Percentiles rank a stretch among this genome's conserved stretches.
phyloP scores from a whole-genome alignment of 768 basidiomycete genomes.

The Cubamyces lactineus region DNA sequence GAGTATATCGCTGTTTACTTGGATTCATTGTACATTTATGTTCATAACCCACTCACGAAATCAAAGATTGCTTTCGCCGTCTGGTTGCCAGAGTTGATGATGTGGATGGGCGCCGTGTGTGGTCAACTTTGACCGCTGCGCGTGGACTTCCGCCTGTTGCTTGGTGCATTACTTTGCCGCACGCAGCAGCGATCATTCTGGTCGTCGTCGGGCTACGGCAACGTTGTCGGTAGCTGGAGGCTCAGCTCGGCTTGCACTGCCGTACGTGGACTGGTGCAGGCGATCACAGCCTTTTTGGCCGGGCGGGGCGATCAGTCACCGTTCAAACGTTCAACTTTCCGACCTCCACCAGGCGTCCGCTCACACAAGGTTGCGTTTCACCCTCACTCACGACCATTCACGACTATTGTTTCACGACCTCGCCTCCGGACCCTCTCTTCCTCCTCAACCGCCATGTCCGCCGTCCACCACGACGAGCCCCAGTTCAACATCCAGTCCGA shows the following conservation, averaged over 20 bases:
- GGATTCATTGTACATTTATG: conserved; percentile 17
- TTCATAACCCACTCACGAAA: neutral
- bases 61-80: conserved; percentile 5
- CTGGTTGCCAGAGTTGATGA: neutral
- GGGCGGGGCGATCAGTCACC: conserved; percentile 3
- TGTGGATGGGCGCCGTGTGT: no score
- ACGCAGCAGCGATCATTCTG: no score
- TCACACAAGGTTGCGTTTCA: conserved; percentile 5
- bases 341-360: no score
- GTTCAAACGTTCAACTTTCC: neutral
- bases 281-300: conserved; percentile 25
- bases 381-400: conserved; percentile 13
- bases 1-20: conserved; percentile 19
- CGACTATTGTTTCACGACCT: conserved; percentile 16
- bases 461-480: conserved; percentile 26
- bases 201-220: neutral
- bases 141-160: no score
- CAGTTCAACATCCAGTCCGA: conserved; percentile 27
- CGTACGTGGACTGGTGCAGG: conserved; percentile 31
- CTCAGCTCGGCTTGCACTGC: conserved; percentile 8
- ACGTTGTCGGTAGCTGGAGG: neutral
- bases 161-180: no score
- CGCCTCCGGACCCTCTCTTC: neutral
- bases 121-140: no score
- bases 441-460: conserved; percentile 13